Evolutionary conservation across 2,329 filamentous ascomycete genomes (phyloP).

Genomic region (Elsinoe perseae): DNA sequence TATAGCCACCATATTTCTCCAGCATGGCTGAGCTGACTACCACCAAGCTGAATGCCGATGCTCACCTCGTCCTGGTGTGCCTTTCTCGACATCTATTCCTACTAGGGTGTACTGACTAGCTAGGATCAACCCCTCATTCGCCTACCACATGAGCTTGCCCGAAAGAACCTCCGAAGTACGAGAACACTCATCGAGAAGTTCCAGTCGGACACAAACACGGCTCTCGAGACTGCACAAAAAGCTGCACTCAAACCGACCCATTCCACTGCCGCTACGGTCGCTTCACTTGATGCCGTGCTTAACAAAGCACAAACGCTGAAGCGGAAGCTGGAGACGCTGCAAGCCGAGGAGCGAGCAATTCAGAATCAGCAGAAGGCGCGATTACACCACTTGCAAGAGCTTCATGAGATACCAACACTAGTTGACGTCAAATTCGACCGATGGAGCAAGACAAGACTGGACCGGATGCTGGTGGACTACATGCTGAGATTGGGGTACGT

Average conservation of each 20-base stretch:
- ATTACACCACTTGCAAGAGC: slow-evolving; percentile 69
- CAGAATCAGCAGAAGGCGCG: slow-evolving; percentile 69
- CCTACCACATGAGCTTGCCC: slow-evolving; percentile 83
- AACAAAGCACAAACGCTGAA: slow-evolving; percentile 77
- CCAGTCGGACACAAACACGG: slow-evolving; percentile 51
- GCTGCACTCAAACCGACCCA: slow-evolving; percentile 2
- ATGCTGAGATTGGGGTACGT: slow-evolving; percentile 76
- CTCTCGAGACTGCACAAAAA: slow-evolving; percentile 44
- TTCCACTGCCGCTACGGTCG: slow-evolving; percentile 57
- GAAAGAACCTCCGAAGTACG: slow-evolving; percentile 86
- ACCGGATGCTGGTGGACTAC: slow-evolving; percentile 86
- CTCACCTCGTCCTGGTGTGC: slow-evolving; percentile 65
- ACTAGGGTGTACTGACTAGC: neutral
- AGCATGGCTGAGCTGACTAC: slow-evolving; percentile 42
- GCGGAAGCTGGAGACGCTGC: slow-evolving; percentile 69
- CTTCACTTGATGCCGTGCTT: slow-evolving; percentile 77
- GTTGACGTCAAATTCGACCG: slow-evolving; percentile 89
- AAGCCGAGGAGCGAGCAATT: slow-evolving; percentile 71
- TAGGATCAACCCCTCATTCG: slow-evolving; percentile 92
- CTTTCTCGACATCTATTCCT: slow-evolving; percentile 7
- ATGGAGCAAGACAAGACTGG: slow-evolving; percentile 75
- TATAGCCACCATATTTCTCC: neutral
- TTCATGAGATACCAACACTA: slow-evolving; percentile 71
- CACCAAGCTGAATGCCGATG: slow-evolving; percentile 64
- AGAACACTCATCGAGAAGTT: slow-evolving; percentile 60